A percentile compares a stretch with the other conserved stretches of the same genome.
Evolutionary conservation across 2,329 filamentous ascomycete species (phyloP).

Genomic region (Botryosphaeria agaves): DNA sequence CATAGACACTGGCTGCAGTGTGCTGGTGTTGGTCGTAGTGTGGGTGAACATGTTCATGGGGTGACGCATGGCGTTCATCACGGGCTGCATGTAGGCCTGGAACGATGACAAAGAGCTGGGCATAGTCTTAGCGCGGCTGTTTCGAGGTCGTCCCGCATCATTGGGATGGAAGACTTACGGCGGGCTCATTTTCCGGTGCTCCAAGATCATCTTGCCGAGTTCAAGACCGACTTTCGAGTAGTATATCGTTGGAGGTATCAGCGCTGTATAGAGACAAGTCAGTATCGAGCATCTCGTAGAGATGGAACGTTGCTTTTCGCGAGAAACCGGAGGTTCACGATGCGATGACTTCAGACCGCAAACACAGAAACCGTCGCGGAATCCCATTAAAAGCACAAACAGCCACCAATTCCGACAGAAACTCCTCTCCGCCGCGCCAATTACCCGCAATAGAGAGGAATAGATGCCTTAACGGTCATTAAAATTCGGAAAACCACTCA

Average conservation of each 20-base stretch:
- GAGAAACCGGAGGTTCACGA: no score
- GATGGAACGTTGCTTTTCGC: no score
- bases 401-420: no score
- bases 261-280: no score
- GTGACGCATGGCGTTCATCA: slow-evolving; percentile 54
- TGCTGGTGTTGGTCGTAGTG: slow-evolving; percentile 30
- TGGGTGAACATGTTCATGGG: slow-evolving; percentile 38
- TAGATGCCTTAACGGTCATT: no score
- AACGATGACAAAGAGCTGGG: slow-evolving; percentile 59
- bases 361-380: no score
- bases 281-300: no score
- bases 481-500: no score
- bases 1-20: slow-evolving; percentile 37
- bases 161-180: slow-evolving; percentile 50
- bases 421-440: no score
- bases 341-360: no score
- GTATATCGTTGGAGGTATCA: slow-evolving; percentile 76
- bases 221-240: slow-evolving; percentile 83
- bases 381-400: no score
- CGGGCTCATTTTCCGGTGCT: slow-evolving; percentile 77
- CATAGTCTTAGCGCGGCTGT: slow-evolving; percentile 3
- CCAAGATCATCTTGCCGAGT: slow-evolving; percentile 73
- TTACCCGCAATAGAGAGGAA: no score
- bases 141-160: background rate
- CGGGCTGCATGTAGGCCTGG: slow-evolving; percentile 68